A percentile compares a stretch with the other conserved stretches of the same genome.
Conservation (phyloP, 2,329 filamentous ascomycete species). For the Cordyceps cateniannulata region DNA sequence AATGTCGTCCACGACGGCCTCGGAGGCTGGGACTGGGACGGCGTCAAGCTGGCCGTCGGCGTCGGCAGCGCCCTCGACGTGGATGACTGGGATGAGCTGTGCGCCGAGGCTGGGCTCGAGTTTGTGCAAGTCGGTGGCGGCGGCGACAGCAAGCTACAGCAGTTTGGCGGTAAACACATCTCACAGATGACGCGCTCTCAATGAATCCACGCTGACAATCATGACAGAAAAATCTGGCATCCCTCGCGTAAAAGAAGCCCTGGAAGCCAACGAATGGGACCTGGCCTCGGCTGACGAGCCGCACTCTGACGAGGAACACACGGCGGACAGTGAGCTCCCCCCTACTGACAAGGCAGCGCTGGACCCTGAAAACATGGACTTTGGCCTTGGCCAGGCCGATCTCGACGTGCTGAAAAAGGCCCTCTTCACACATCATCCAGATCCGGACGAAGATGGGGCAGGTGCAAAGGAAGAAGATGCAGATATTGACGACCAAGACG, state of each 20-base stretch:
- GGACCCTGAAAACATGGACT: constrained; percentile 43
- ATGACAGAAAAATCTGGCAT: constrained; percentile 51
- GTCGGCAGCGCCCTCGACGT: constrained; percentile 39
- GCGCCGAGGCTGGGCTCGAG: constrained; percentile 52
- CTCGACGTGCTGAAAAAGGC: constrained; percentile 46
- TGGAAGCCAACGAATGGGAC: constrained; percentile 62
- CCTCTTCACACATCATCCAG: constrained; percentile 38
- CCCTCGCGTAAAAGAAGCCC: constrained; percentile 51
- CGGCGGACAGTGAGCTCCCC: constrained; percentile 23
- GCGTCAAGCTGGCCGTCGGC: constrained; percentile 53
- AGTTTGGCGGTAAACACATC: constrained; percentile 46
- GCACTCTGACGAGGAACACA: constrained; percentile 24
- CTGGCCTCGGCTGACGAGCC: constrained; percentile 20
- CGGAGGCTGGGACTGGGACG: constrained; percentile 59
- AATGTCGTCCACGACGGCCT: constrained; percentile 50
- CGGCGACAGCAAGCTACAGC: constrained; percentile 35
- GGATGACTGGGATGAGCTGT: constrained; percentile 57
- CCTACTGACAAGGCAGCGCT: constrained; percentile 20
- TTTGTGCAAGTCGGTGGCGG: constrained; percentile 48
- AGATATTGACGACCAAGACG: constrained; percentile 39
- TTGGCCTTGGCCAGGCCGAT: constrained; percentile 46
- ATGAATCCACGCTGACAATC: background rate
- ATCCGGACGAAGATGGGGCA: background rate
- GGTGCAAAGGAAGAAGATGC: background rate
- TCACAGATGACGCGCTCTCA: background rate